Evolutionary conservation across 495 filamentous ascomycete genomes (phyloP).

Genomic region (Penicillium cinerascens): DNA sequence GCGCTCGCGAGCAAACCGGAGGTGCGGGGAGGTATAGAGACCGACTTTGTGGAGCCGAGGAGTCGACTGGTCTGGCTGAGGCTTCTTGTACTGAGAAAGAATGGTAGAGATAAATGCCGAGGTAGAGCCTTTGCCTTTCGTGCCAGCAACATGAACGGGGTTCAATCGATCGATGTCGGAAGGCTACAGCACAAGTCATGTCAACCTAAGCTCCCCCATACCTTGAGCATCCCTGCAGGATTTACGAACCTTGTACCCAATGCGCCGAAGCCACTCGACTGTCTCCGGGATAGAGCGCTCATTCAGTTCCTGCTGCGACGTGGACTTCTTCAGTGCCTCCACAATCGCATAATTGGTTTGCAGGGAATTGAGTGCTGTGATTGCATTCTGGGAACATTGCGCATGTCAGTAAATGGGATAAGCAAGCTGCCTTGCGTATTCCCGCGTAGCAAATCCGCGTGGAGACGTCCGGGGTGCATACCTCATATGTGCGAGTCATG

Average conservation of each 20-base stretch:
- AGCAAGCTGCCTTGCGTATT: background rate
- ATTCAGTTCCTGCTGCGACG: constrained; percentile 62
- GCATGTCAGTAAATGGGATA: constrained; percentile 6
- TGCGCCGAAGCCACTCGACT: constrained; percentile 66
- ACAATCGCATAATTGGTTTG: constrained; percentile 82
- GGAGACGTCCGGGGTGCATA: constrained; percentile 16
- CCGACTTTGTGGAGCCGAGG: constrained; percentile 59
- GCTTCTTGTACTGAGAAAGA: constrained; percentile 54
- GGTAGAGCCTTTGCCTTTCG: constrained; percentile 81
- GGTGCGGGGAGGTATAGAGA: constrained; percentile 84
- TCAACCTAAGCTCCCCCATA: constrained; percentile 1
- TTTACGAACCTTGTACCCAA: constrained; percentile 71
- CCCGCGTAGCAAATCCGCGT: background rate
- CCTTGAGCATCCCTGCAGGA: background rate
- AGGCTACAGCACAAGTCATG: constrained; percentile 43
- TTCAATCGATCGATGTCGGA: constrained; percentile 73
- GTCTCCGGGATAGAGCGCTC: constrained; percentile 69
- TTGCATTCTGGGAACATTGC: constrained; percentile 56
- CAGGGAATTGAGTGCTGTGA: constrained; percentile 81
- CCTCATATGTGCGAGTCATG: constrained; percentile 46
- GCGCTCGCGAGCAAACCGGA: constrained; percentile 83
- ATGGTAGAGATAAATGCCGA: constrained; percentile 54
- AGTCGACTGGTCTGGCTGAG: constrained; percentile 26
- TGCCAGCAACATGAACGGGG: constrained; percentile 80
- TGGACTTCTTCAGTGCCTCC: constrained; percentile 61